A percentile compares a stretch with the other conserved stretches of the same genome.
Conservation (phyloP, 23 red algal species). For the Gracilaria gracilis region DNA sequence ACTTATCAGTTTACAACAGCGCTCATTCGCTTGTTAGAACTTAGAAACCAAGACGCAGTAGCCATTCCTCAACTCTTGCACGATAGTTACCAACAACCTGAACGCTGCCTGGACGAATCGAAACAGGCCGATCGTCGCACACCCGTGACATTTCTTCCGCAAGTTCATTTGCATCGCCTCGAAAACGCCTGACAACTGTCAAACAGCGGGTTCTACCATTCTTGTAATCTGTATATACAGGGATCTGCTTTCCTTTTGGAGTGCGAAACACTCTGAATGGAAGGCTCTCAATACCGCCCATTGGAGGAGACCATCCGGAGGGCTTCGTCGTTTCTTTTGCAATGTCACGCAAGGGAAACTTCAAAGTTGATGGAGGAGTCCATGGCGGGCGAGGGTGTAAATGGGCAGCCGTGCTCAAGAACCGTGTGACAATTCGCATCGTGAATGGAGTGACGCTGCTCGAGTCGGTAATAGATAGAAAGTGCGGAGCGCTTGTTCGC, state of each 20-base stretch:
- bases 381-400: constrained; percentile 58
- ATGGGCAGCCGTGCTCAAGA: constrained; percentile 59
- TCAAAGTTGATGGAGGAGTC: constrained; percentile 70
- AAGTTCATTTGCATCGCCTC: constrained; percentile 62
- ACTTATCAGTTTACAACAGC: neutral
- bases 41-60: constrained; percentile 77
- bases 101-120: constrained; percentile 72
- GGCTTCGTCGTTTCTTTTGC: constrained; percentile 34
- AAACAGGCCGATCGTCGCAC: constrained; percentile 66
- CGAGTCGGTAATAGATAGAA: neutral
- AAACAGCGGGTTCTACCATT: constrained; percentile 74
- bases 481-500: neutral
- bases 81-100: constrained; percentile 78
- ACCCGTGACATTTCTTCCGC: constrained; percentile 72
- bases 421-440: neutral
- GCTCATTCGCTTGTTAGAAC: neutral
- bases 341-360: constrained; percentile 59
- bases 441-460: neutral
- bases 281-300: constrained; percentile 71
- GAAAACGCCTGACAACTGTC: constrained; percentile 70
- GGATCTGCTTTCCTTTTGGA: constrained; percentile 70
- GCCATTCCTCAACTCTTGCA: constrained; percentile 63
- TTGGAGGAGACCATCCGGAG: constrained; percentile 76
- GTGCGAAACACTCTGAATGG: constrained; percentile 86
- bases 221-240: constrained; percentile 78